Percentiles rank a stretch among this genome's conserved stretches.
phyloP scores from a whole-genome alignment of 139 green algal genomes.

The Asterochloris erici region DNA sequence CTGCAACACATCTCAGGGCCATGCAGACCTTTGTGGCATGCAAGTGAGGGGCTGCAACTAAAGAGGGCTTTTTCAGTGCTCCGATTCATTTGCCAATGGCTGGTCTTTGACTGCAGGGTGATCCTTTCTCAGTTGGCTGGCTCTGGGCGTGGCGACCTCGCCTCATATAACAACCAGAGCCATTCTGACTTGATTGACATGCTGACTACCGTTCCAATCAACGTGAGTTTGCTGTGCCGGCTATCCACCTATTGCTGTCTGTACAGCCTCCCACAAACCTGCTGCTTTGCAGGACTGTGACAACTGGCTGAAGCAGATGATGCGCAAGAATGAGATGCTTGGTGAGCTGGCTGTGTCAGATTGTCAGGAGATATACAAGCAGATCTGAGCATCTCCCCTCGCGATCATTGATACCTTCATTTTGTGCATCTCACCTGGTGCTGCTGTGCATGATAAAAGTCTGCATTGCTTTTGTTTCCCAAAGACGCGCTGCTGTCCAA shows the following conservation, averaged over 20 bases:
- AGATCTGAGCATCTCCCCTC: no score
- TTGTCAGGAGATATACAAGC: no score
- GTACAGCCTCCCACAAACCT: no score
- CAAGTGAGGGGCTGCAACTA: constrained; percentile 34
- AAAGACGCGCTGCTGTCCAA: neutral
- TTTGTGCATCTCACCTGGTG: neutral
- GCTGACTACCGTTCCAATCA: constrained; percentile 6
- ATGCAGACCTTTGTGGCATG: constrained; percentile 76
- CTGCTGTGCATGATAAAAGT: neutral
- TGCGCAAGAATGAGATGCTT: constrained; percentile 11
- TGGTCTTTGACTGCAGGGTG: neutral
- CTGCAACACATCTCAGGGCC: constrained; percentile 47
- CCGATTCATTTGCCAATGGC: neutral
- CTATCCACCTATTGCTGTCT: no score
- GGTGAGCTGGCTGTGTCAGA: no score
- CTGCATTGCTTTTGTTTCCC: neutral
- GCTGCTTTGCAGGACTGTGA: constrained; percentile 1
- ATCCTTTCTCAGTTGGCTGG: constrained; percentile 11
- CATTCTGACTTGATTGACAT: neutral
- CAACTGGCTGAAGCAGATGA: constrained; percentile 6
- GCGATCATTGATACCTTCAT: no score
- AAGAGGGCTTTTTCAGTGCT: no score
- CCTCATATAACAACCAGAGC: constrained; percentile 6
- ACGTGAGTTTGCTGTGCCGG: no score
- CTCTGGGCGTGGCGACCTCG: constrained; percentile 1